Percentiles rank a stretch among this genome's conserved stretches.
Conservation (phyloP, 805 yeast species). For the Lachancea cidri region DNA sequence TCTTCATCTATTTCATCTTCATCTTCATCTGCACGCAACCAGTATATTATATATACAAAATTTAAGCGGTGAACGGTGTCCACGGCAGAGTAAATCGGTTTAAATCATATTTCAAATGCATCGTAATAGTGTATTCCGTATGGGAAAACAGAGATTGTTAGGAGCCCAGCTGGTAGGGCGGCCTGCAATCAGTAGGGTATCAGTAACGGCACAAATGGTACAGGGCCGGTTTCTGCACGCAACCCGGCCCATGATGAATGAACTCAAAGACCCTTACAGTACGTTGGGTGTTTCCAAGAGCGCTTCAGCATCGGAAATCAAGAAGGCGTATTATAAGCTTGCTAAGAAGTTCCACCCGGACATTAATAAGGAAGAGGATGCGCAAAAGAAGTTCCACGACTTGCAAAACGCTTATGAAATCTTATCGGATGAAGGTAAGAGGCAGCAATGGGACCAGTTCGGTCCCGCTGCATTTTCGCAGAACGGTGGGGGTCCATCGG, state of each 20-base stretch:
- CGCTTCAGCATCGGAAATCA: conserved; percentile 80
- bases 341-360: conserved; percentile 97
- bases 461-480: conserved; percentile 82
- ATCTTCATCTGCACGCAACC: not conserved
- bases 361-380: conserved; percentile 83
- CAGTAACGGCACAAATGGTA: no score
- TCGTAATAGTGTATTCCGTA: no score
- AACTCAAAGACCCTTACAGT: conserved; percentile 70
- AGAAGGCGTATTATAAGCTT: conserved; percentile 87
- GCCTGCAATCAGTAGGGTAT: no score
- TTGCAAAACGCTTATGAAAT: conserved; percentile 94
- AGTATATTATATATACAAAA: no score
- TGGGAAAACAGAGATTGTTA: no score
- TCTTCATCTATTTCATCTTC: no score
- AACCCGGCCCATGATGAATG: conserved; percentile 12
- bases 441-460: conserved; percentile 84
- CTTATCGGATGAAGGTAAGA: conserved; percentile 76
- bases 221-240: conserved; percentile 17
- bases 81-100: no score
- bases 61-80: no score
- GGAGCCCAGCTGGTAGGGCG: no score
- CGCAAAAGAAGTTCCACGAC: conserved; percentile 86
- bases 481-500: conserved; percentile 46
- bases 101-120: no score
- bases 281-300: conserved; percentile 68